These are phyloP conservation scores for Aspergillus versicolor DNA, from an alignment of 2,329 filamentous ascomycete species.

Conservation along the genomic window DNA sequence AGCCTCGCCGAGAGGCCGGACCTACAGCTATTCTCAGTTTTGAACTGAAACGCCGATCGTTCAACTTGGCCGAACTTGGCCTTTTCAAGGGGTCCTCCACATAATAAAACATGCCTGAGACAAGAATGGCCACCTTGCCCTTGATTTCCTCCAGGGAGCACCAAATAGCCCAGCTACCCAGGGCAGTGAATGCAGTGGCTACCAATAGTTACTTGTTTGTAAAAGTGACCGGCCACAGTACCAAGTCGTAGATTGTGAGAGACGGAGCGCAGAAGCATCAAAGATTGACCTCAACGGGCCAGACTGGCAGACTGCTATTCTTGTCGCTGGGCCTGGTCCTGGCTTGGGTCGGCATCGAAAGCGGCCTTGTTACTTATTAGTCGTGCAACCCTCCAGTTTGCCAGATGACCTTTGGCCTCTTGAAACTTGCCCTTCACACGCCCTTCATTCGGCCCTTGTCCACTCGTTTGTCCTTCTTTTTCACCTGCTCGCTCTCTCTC, in stretches of 20 bases:
- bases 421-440: background rate
- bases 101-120: background rate
- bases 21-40: conserved; percentile 11
- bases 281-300: background rate
- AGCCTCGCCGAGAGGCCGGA: background rate
- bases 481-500: background rate
- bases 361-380: conserved; percentile 7
- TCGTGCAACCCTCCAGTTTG: conserved; percentile 8
- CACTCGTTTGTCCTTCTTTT: conserved; percentile 3
- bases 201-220: background rate
- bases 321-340: background rate
- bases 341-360: conserved; percentile 5
- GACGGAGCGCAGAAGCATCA: background rate
- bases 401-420: background rate
- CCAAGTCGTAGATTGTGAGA: background rate
- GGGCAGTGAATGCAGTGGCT: too few species aligned
- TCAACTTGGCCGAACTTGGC: conserved; percentile 13
- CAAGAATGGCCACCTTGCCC: conserved; percentile 3
- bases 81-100: background rate
- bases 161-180: background rate
- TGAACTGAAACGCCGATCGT: conserved; percentile 15
- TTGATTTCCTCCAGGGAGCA: background rate
- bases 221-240: background rate
- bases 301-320: background rate
- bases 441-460: background rate